phyloP scores from a whole-genome alignment of 2,329 filamentous ascomycete genomes.

The Pseudogymnoascus sp. region DNA sequence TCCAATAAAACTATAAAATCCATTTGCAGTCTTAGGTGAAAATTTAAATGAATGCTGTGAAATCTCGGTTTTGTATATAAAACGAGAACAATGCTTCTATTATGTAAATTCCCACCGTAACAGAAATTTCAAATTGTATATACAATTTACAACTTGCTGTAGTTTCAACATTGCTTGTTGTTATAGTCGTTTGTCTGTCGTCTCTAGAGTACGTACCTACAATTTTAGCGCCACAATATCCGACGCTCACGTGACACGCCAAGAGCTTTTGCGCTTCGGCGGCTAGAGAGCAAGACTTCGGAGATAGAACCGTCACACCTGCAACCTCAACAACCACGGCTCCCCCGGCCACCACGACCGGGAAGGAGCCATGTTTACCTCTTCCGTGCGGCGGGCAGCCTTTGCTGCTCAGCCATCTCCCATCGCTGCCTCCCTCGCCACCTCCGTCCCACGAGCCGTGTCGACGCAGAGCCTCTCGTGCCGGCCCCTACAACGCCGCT shows the following conservation, averaged over 20 bases:
- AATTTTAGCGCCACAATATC: neutral
- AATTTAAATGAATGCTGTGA: too few species aligned
- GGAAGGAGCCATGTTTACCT: conserved; percentile 23
- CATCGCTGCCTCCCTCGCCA: conserved; percentile 22
- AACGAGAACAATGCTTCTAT: too few species aligned
- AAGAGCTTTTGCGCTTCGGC: conserved; percentile 11
- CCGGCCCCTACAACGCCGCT: conserved; percentile 28
- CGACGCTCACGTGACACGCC: neutral
- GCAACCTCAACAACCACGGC: conserved; percentile 7
- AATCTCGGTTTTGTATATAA: too few species aligned
- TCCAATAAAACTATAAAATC: conserved; percentile 7
- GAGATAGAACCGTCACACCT: conserved; percentile 6
- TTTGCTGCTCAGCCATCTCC: conserved; percentile 23
- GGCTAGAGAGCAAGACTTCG: conserved; percentile 12
- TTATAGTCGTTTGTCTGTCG: neutral
- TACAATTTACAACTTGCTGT: neutral
- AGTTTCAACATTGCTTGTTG: neutral
- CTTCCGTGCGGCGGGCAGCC: conserved; percentile 28
- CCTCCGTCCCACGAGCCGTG: conserved; percentile 21
- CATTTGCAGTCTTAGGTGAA: neutral
- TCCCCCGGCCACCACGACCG: conserved; percentile 11
- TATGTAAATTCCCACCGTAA: too few species aligned
- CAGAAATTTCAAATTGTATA: too few species aligned
- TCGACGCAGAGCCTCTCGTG: conserved; percentile 24
- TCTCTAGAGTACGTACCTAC: neutral